These are phyloP conservation scores for Rosa chinensis DNA, from an alignment of 306 rosid species.

Conservation along the genomic window DNA sequence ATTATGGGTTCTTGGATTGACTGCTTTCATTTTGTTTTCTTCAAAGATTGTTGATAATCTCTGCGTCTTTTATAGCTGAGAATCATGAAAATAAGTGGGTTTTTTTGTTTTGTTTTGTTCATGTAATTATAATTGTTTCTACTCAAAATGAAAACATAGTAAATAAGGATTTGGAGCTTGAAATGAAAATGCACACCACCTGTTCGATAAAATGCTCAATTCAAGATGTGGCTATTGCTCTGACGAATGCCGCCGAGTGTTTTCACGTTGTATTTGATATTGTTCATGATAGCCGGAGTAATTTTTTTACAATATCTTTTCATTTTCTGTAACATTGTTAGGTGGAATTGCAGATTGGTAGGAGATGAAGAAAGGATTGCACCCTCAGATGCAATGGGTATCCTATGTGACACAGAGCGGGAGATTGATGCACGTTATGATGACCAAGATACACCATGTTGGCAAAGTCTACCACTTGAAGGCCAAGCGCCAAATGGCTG, in stretches of 20 bases:
- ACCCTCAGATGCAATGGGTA: constrained; percentile 97
- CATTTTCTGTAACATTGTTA: neutral
- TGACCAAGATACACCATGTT: constrained; percentile 82
- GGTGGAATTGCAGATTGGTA: constrained; percentile 9
- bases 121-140: no score
- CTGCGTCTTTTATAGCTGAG: no score
- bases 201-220: neutral
- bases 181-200: neutral
- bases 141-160: no score
- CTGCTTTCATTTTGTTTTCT: neutral
- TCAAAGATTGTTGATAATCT: no score
- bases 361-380: constrained; percentile 84
- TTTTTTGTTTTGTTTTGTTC: no score
- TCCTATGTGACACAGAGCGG: constrained; percentile 89
- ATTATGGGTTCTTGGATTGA: neutral
- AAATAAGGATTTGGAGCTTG: no score
- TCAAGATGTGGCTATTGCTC: neutral
- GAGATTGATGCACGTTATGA: constrained; percentile 80
- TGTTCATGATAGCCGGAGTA: neutral
- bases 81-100: no score
- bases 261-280: neutral
- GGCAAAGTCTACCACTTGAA: constrained; percentile 90
- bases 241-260: neutral
- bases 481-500: constrained; percentile 86
- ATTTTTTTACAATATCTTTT: neutral